Percentiles rank a stretch among this genome's conserved stretches.
phyloP scores from a whole-genome alignment of 1,284 basidiomycete species.

The Sanghuangporus sanghuang region DNA sequence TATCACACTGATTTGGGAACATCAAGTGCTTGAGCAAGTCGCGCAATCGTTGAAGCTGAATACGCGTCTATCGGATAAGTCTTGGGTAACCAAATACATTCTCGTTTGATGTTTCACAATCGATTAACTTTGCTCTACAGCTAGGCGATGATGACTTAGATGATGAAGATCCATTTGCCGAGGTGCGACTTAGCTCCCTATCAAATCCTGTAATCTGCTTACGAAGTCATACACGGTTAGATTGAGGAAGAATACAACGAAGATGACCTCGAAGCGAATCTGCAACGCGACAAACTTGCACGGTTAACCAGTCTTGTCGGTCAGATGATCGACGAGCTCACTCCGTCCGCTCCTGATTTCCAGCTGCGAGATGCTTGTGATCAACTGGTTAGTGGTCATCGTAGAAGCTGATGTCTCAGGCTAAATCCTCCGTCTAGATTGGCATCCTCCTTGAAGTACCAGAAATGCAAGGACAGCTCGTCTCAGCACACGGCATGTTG shows the following conservation, averaged over 20 bases:
- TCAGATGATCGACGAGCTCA: conserved; percentile 82
- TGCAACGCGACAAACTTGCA: conserved; percentile 88
- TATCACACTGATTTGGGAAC: conserved; percentile 1
- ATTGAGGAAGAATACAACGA: conserved; percentile 89
- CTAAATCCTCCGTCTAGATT: conserved; percentile 42
- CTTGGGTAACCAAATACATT: conserved; percentile 54
- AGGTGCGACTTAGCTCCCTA: conserved; percentile 43
- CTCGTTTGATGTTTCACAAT: conserved; percentile 1
- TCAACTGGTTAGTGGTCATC: conserved; percentile 60
- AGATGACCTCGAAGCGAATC: conserved; percentile 83
- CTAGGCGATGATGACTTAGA: conserved; percentile 77
- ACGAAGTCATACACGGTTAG: conserved; percentile 30
- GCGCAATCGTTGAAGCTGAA: conserved; percentile 76
- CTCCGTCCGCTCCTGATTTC: conserved; percentile 74
- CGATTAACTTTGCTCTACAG: conserved; percentile 31
- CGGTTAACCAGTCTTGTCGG: conserved; percentile 77
- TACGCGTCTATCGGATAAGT: conserved; percentile 79
- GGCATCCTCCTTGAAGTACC: conserved; percentile 75
- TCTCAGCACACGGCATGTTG: conserved; percentile 90
- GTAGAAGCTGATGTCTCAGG: background rate
- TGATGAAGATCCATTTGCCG: conserved; percentile 92
- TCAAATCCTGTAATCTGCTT: background rate
- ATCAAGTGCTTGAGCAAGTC: conserved; percentile 49
- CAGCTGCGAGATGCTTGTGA: conserved; percentile 81
- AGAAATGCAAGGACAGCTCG: conserved; percentile 88